These are phyloP conservation scores for Petunia secreta DNA, from an alignment of 257 asterid species.

Conservation along the genomic window DNA sequence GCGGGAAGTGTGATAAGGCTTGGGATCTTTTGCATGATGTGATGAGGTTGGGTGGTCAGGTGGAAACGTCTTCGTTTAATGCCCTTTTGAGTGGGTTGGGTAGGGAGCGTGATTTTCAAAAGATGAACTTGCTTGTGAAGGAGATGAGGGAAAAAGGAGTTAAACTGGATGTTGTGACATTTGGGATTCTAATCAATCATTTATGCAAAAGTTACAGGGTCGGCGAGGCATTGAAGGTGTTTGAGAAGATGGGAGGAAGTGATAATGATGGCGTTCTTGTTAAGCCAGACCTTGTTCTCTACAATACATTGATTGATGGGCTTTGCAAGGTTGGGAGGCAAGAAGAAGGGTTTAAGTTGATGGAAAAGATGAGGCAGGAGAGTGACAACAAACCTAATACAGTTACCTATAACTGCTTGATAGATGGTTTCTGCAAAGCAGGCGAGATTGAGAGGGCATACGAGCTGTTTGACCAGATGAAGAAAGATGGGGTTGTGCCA, in stretches of 20 bases:
- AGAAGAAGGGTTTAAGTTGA: slow-evolving; percentile 64
- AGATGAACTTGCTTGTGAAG: slow-evolving; percentile 72
- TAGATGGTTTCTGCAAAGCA: slow-evolving; percentile 81
- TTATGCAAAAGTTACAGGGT: slow-evolving; percentile 64
- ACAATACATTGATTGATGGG: slow-evolving; percentile 77
- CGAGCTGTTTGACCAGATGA: slow-evolving; percentile 67
- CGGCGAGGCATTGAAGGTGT: slow-evolving; percentile 72
- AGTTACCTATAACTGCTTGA: slow-evolving; percentile 64
- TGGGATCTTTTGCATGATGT: slow-evolving; percentile 63
- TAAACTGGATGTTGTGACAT: slow-evolving; percentile 60
- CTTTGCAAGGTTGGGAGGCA: slow-evolving; percentile 86
- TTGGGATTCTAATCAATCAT: slow-evolving; percentile 67
- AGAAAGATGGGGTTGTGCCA: slow-evolving; percentile 42
- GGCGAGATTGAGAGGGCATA: slow-evolving; percentile 67
- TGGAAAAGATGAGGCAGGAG: slow-evolving; percentile 64
- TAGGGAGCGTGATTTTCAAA: slow-evolving; percentile 44
- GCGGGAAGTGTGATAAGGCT: slow-evolving; percentile 52
- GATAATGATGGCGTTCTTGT: slow-evolving; percentile 46
- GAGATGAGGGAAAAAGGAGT: slow-evolving; percentile 79
- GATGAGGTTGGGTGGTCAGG: slow-evolving; percentile 50
- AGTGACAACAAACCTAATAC: slow-evolving; percentile 54
- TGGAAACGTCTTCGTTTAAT: slow-evolving; percentile 58
- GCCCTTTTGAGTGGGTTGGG: slow-evolving; percentile 62
- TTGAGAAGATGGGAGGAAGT: slow-evolving; percentile 56
- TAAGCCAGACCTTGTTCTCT: slow-evolving; percentile 63